Evolutionary conservation across 2,329 filamentous ascomycete genomes (phyloP).

Genomic region (Stagonosporopsis vannaccii): DNA sequence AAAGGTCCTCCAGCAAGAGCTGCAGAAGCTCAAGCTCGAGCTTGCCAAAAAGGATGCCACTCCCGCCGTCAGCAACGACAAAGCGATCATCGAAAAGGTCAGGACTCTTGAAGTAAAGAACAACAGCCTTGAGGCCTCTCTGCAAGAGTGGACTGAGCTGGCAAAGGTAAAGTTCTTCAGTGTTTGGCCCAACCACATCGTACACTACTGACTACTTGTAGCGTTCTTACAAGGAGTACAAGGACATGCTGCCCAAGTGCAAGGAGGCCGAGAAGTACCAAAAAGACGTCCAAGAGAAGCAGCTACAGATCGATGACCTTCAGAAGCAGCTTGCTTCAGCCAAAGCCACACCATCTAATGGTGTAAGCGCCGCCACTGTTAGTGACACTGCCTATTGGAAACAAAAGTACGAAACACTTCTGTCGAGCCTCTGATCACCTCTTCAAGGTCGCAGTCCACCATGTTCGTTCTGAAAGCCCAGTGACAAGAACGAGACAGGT

Average conservation of each 20-base stretch:
- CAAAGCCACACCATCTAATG: slow-evolving; percentile 23
- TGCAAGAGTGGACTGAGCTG: slow-evolving; percentile 32
- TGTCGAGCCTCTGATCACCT: slow-evolving; percentile 19
- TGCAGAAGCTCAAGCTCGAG: slow-evolving; percentile 13
- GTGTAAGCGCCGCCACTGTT: neutral
- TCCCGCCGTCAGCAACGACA: neutral
- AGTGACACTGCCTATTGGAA: slow-evolving; percentile 34
- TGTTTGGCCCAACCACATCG: neutral
- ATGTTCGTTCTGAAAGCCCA: neutral
- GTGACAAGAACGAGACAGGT: neutral
- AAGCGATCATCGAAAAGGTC: slow-evolving; percentile 16
- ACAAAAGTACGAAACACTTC: slow-evolving; percentile 33
- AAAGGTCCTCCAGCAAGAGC: neutral
- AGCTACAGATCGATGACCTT: slow-evolving; percentile 26
- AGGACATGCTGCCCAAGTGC: slow-evolving; percentile 29
- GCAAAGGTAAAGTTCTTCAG: slow-evolving; percentile 26
- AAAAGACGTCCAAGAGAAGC: slow-evolving; percentile 22
- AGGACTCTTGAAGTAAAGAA: slow-evolving; percentile 23
- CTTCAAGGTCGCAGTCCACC: no score
- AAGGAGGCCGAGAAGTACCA: slow-evolving; percentile 30
- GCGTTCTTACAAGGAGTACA: slow-evolving; percentile 38
- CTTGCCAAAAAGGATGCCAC: slow-evolving; percentile 1
- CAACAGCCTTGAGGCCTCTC: slow-evolving; percentile 11
- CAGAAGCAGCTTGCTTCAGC: slow-evolving; percentile 25
- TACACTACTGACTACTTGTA: slow-evolving; percentile 16